A percentile compares a stretch with the other conserved stretches of the same genome.
Conservation (phyloP, 495 filamentous ascomycete genomes). For the Podospora conica region DNA sequence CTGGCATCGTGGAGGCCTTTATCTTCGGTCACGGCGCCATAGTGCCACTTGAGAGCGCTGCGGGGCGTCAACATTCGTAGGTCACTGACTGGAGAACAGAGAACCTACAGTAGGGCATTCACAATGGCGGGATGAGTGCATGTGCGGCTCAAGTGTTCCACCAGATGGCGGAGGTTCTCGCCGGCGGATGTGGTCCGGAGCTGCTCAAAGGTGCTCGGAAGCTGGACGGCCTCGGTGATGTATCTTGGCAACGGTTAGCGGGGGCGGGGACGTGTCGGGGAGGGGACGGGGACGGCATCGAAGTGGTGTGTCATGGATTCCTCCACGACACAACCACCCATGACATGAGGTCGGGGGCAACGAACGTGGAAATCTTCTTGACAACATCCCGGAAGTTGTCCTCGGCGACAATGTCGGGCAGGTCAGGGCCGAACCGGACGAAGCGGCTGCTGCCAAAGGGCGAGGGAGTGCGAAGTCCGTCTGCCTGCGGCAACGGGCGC, state of each 20-base stretch:
- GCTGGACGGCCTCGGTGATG: conserved; percentile 56
- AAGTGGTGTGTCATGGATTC: background rate
- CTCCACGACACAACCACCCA: background rate
- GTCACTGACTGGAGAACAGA: background rate
- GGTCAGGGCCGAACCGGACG: conserved; percentile 29
- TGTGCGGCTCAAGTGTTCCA: conserved; percentile 56
- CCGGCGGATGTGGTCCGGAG: conserved; percentile 61
- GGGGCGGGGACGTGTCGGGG: too few relatives aligned
- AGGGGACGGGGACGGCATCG: background rate
- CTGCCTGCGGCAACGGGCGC: conserved; percentile 20
- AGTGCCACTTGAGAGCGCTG: conserved; percentile 79
- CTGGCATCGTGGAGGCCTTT: conserved; percentile 68
- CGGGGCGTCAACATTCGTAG: background rate
- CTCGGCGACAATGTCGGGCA: conserved; percentile 57
- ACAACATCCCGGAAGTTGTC: conserved; percentile 63
- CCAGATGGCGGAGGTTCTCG: conserved; percentile 56
- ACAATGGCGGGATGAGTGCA: conserved; percentile 71
- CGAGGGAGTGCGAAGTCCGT: conserved; percentile 24
- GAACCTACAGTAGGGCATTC: conserved; percentile 66
- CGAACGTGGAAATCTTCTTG: conserved; percentile 55
- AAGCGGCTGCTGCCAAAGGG: conserved; percentile 12
- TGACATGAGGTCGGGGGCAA: too few relatives aligned
- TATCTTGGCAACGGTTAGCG: conserved; percentile 42
- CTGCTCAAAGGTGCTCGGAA: conserved; percentile 73
- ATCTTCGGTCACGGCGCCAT: conserved; percentile 56